Base-by-base conservation (phyloP, 2,329 filamentous ascomycete genomes). In the Phyllosticta paracitricarpa region DNA sequence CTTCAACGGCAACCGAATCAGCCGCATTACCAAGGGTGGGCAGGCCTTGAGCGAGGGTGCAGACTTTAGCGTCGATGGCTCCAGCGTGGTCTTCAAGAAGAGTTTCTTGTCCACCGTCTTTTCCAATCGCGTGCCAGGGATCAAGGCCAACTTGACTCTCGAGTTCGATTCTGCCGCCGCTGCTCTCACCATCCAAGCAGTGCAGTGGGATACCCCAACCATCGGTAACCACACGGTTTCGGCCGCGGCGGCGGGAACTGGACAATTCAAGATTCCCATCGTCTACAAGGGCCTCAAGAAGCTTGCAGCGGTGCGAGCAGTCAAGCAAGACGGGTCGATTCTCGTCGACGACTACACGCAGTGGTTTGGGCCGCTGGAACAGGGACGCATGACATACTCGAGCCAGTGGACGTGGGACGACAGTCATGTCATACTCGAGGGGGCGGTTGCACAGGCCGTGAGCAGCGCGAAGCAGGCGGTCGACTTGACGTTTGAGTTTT, bases 311-410 rank as follows among this genome's bases (percentile, higher is more conserved):
- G 76, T 84, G 2, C 80, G 80, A 64, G 81, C 81, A 9, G 54
- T 79, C 4, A 77, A 76, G 22, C 69, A 66, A 1, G 79, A 82
- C 63, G 81, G 81, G 1, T 74, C 70, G 6, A 81, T 76, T 58
- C 67, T 85, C 6, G 75, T 81, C 3, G 83, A 86, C 64, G 77
- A 80, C 57, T 86, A 80, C 80, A 85, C 83, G 0, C 69, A 76
- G 66, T 82, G 76, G 30, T 69, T 84, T 1, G 79, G 79, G 0
- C 74, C 78, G 2, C 67, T 85, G 25, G 81, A 84, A 66, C 75
- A 82, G 64, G 73, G 65, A 0, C 60, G 72, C 8, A 69, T 70
- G 72, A 84, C 82, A 2, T 83, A 78, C 61, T 72, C 68, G 8
- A 74, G 69, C 22, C 80, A 83, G 61, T 85, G 79, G 77, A 77